Conservation (phyloP, 1,284 basidiomycete species). For the Ustilago esculenta region DNA sequence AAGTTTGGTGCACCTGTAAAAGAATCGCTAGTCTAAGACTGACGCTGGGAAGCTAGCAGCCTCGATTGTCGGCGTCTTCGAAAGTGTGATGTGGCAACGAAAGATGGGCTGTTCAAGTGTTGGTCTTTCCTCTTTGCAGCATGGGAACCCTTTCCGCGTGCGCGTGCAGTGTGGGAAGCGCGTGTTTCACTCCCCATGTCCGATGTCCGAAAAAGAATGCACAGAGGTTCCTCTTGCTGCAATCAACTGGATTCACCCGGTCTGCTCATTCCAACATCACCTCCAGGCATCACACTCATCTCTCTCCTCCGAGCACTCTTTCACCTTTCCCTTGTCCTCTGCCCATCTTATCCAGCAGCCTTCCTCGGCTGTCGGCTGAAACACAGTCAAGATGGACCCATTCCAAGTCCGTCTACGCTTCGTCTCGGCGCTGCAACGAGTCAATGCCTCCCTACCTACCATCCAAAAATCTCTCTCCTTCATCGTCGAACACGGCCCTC, state of each 20-base stretch:
- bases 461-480: constrained; percentile 88
- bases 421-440: constrained; percentile 53
- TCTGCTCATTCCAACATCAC: not conserved
- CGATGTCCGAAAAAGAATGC: constrained; percentile 12
- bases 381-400: constrained; percentile 45
- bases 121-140: constrained; percentile 1
- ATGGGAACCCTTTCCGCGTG: not conserved
- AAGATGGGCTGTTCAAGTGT: constrained; percentile 6
- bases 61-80: too few species aligned
- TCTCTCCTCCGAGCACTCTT: too few species aligned
- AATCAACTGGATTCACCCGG: too few species aligned
- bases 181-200: constrained; percentile 27
- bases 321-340: too few species aligned
- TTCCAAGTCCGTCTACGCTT: constrained; percentile 66
- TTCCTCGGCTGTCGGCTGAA: not conserved
- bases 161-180: not conserved
- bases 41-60: too few species aligned
- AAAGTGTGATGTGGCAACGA: not conserved
- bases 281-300: too few species aligned
- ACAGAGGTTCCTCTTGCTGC: not conserved
- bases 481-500: constrained; percentile 82
- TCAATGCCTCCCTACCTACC: constrained; percentile 76
- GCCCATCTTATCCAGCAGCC: too few species aligned
- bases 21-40: too few species aligned
- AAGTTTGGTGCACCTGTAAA: too few species aligned